Evolutionary conservation across 2,329 filamentous ascomycete species (phyloP), one percentile per base, ranked within the genome.

Genomic region (Tympanopsis confertula): DNA sequence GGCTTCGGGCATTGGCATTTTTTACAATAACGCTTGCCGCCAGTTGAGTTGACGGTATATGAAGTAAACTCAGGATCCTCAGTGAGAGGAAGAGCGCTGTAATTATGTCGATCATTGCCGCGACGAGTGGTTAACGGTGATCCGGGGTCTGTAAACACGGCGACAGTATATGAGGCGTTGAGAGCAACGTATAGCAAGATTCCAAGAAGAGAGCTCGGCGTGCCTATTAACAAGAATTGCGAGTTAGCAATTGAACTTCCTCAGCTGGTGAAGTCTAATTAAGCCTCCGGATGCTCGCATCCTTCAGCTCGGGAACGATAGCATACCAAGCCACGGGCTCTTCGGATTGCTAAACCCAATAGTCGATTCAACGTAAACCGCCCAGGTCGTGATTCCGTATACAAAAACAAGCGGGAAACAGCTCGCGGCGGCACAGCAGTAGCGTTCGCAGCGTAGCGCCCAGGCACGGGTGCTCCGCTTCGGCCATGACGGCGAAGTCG

Each of bases 1-100:
- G 91, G 91, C 65, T 98, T 98, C 44, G 84, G 77, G 38, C 81
- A 81, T 63, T 93, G 85, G 59, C 91, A 98, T 63, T 98, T 98
- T 64, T 96, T 96, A 71, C 91, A 98, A 65, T 82, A 96, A 39
- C 91, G 77, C 38, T 83, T 63, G 50, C 84, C 83, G 49, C 91
- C 91, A 30, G 85, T 87, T 40, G 86, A 82, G 61, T 91, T 98
- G 53, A 95, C 91, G 1, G 89, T 96, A 52, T 94, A 83, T 26
- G 82, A 83, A 5, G 83, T 82, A 40, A 78, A 71, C 37, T 65
- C 56, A n/a, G 63, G 55, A 5, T 73, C 61, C 44, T 80, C 77
- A 42, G 76, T 69, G n/a, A 82, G 85, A 1, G 88, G 87, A 33
- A 95, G 69, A 35, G 82, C 78, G 55, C 78, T 84, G 63, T 95